Conservation (phyloP, 768 basidiomycete species). For the Russula compacta region DNA sequence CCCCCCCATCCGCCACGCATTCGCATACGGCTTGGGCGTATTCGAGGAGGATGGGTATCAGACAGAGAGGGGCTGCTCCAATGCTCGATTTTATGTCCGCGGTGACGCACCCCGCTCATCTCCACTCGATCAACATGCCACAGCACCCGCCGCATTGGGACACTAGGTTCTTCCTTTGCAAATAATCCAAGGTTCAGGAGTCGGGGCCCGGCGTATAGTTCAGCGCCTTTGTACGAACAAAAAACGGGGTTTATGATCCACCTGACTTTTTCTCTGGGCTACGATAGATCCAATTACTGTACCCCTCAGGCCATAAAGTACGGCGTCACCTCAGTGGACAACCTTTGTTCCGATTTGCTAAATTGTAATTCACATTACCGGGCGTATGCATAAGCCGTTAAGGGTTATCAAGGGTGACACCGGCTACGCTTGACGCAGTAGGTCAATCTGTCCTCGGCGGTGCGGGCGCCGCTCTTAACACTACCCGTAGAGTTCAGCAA, state of each 20-base stretch:
- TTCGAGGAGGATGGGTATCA: conserved; percentile 84
- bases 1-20: conserved; percentile 87
- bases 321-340: conserved; percentile 87
- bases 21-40: conserved; percentile 95
- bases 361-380: conserved; percentile 93
- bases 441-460: conserved; percentile 85
- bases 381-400: conserved; percentile 96
- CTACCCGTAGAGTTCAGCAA: conserved; percentile 80
- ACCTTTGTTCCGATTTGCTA: conserved; percentile 79
- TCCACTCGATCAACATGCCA: conserved; percentile 92
- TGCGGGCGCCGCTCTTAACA: conserved; percentile 82
- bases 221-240: conserved; percentile 79
- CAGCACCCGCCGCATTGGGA: conserved; percentile 90
- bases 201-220: conserved; percentile 89
- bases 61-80: conserved; percentile 37
- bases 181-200: conserved; percentile 64
- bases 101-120: conserved; percentile 85
- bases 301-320: conserved; percentile 79
- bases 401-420: conserved; percentile 76
- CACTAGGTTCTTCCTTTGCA: conserved; percentile 68
- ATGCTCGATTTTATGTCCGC: conserved; percentile 98
- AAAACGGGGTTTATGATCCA: conserved; percentile 56
- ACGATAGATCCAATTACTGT: neutral
- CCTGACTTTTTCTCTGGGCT: neutral
- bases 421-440: conserved; percentile 77